phyloP scores from a whole-genome alignment of 108 stramenopile genomes.

The Stephanodiscus triporus region DNA sequence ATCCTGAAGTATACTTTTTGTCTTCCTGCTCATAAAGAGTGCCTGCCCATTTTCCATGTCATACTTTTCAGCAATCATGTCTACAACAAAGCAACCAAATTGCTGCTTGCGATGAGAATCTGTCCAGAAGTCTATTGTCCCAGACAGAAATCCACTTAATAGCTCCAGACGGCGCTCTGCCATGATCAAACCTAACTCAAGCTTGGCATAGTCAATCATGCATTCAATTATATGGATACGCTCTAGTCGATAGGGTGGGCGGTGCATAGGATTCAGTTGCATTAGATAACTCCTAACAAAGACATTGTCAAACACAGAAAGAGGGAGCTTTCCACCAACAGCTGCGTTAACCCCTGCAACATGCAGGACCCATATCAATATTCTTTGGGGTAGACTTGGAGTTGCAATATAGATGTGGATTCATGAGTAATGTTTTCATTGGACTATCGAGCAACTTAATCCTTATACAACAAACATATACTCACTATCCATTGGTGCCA shows the following conservation, averaged over 20 bases:
- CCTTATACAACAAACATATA: neutral
- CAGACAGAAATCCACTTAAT: conserved; percentile 1
- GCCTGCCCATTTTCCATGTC: no score
- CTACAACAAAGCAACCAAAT: conserved; percentile 17
- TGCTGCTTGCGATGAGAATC: conserved; percentile 13
- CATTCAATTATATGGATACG: neutral
- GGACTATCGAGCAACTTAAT: neutral
- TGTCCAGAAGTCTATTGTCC: conserved; percentile 15
- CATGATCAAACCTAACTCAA: conserved; percentile 5
- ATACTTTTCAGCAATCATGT: conserved; percentile 15
- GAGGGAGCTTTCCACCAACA: neutral
- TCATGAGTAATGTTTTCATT: neutral
- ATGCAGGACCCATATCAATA: conserved; percentile 8
- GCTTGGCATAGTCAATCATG: conserved; percentile 8
- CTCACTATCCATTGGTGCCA: neutral
- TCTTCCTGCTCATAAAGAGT: conserved; percentile 15
- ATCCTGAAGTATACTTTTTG: neutral
- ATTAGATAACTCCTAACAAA: neutral
- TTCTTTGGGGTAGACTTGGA: conserved; percentile 3
- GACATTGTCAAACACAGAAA: conserved; percentile 6
- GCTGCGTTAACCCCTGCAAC: neutral
- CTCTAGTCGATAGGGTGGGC: conserved; percentile 16
- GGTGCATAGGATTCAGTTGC: neutral
- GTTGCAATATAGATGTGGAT: neutral
- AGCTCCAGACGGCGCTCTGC: neutral